These are phyloP conservation scores for Citrullus amarus DNA, from an alignment of 306 rosid genomes.

Conservation along the genomic window DNA sequence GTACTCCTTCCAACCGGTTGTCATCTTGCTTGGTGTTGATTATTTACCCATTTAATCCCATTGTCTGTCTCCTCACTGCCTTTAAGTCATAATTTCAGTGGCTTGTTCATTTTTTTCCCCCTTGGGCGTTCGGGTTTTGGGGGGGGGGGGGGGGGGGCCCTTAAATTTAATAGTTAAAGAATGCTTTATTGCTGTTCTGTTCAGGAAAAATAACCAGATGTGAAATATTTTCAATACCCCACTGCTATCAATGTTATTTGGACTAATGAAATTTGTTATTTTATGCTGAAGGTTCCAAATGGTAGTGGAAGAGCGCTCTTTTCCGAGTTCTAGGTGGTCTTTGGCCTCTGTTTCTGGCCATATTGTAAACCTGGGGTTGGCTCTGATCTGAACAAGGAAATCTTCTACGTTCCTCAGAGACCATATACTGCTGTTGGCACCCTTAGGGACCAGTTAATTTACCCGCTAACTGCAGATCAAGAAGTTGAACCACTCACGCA, in stretches of 20 bases:
- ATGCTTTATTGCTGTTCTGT: neutral
- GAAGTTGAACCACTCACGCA: conserved; percentile 73
- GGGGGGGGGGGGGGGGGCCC: neutral
- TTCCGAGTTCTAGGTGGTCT: conserved; percentile 98
- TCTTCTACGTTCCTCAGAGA: conserved; percentile 97
- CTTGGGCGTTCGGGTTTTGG: no score
- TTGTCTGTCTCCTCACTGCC: neutral
- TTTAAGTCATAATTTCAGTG: neutral
- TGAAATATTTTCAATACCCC: neutral
- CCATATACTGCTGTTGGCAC: conserved; percentile 99
- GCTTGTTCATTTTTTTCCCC: neutral
- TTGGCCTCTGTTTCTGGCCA: conserved; percentile 92
- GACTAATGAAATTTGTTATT: conserved; percentile 3
- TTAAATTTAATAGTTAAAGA: neutral
- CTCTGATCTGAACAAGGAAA: conserved; percentile 95
- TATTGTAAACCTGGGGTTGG: conserved; percentile 97
- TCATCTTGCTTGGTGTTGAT: neutral
- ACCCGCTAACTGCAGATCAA: conserved; percentile 69
- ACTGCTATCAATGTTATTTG: conserved; percentile 11
- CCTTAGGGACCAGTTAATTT: conserved; percentile 93
- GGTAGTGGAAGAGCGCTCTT: conserved; percentile 98
- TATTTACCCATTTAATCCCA: neutral
- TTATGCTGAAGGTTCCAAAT: conserved; percentile 82
- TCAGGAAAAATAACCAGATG: neutral
- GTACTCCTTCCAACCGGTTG: conserved; percentile 24